Evolutionary conservation across 2,329 filamentous ascomycete genomes (phyloP), one percentile per base, ranked within the genome.

Genomic region (Ustilaginoidea virens): DNA sequence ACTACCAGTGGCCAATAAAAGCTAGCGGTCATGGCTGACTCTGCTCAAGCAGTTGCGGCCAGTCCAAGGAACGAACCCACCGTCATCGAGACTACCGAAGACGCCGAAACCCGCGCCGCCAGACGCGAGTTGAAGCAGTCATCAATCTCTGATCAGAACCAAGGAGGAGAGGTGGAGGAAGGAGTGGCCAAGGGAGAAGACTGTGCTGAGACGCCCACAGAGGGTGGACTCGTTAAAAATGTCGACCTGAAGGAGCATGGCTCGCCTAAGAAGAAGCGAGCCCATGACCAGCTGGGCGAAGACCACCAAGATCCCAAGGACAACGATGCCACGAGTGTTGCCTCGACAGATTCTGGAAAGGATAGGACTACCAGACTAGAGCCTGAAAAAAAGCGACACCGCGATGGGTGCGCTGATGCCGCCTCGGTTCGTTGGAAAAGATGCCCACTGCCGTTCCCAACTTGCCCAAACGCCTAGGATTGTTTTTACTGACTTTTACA

Each of bases 201-300:
- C 5, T 41, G 44, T 18, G 39, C 46, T 13, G 37, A 41, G 33
- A 52, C 55, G 3, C 55, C 54, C 14, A 52, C 44, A 13, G 43
- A 50, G 33, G n/a, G n/a, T n/a, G n/a, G n/a, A n/a, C n/a, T n/a
- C n/a, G 37, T 40, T n/a, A 43, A 48, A 19, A 47, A 49, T 28
- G 51, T 61, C 29, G 48, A 53, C 23, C 32, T 46, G 31, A 62
- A 54, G 43, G 64, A 72, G 27, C 55, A 62, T 33, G 44, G 71
- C 25, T 75, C 69, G 9, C 72, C 72, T 17, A 76, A 75, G 56
- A 77, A 76, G 60, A 77, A 76, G 56, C 61, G 72, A 38, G 63
- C 60, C 17, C 66, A 69, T 38, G 68, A 71, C 37, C 61, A 74
- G 46, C 51, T 72, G 11, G 70, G 74, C 17, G 56, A 63, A 27